A percentile compares a stretch with the other conserved stretches of the same genome.
phyloP scores from a whole-genome alignment of 75 land plant species.

The Sequoia sempervirens region DNA sequence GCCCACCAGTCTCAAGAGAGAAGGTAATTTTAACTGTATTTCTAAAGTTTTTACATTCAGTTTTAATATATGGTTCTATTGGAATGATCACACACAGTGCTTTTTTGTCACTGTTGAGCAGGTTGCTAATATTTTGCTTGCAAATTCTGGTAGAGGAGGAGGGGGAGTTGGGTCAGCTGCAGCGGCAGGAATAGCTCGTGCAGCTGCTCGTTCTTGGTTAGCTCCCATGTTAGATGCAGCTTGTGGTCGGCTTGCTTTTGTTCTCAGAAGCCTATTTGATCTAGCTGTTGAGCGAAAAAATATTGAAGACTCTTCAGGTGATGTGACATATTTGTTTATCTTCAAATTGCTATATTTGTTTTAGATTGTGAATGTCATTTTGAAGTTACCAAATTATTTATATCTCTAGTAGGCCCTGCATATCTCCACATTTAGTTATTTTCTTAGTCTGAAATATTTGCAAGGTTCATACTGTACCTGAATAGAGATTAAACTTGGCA shows the following conservation, averaged over 20 bases:
- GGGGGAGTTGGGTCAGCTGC: constrained; percentile 58
- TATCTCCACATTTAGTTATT: background rate
- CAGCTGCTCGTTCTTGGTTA: constrained; percentile 88
- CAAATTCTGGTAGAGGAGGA: constrained; percentile 73
- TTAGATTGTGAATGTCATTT: background rate
- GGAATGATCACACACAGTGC: background rate
- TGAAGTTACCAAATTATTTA: background rate
- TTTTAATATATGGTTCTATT: background rate
- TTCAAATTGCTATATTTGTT: background rate
- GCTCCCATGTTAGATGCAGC: constrained; percentile 87
- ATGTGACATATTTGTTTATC: constrained; percentile 28
- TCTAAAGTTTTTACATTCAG: background rate
- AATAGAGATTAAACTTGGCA: background rate
- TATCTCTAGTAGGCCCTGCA: background rate
- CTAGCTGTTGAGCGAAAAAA: constrained; percentile 72
- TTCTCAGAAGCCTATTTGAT: constrained; percentile 78
- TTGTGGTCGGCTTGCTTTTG: constrained; percentile 83
- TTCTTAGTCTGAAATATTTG: background rate
- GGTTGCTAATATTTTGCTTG: constrained; percentile 97
- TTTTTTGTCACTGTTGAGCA: constrained; percentile 13
- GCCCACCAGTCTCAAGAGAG: constrained; percentile 87
- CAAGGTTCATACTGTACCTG: background rate
- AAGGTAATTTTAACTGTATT: constrained; percentile 45
- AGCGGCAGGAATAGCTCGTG: constrained; percentile 88
- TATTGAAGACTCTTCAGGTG: constrained; percentile 33